phyloP scores from a whole-genome alignment of 208 protist genomes.

The Herpetomonas samuelpessoai region DNA sequence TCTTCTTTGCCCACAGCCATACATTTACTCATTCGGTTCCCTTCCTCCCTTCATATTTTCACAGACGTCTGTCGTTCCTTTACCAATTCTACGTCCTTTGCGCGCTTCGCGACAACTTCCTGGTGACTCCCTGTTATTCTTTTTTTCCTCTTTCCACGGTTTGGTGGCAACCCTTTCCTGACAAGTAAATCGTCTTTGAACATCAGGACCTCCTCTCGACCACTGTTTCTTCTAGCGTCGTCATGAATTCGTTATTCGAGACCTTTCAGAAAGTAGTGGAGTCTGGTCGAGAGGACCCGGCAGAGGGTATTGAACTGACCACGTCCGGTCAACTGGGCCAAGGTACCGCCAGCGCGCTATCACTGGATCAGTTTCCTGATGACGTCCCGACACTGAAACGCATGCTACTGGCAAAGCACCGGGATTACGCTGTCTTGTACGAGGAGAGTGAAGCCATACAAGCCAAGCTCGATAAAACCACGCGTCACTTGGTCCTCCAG shows the following conservation, averaged over 20 bases:
- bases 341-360: slow-evolving; percentile 7
- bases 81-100: too few species aligned
- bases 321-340: background rate
- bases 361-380: slow-evolving; percentile 7
- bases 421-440: slow-evolving; percentile 22
- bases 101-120: too few species aligned
- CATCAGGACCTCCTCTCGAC: too few species aligned
- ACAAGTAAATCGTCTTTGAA: too few species aligned
- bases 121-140: too few species aligned
- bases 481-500: slow-evolving; percentile 20
- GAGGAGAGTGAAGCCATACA: slow-evolving; percentile 36
- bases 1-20: too few species aligned
- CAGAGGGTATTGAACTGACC: background rate
- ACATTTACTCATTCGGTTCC: too few species aligned
- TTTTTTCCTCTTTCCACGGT: too few species aligned
- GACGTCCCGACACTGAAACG: slow-evolving; percentile 10
- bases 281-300: slow-evolving; percentile 20
- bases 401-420: slow-evolving; percentile 13
- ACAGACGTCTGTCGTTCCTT: too few species aligned
- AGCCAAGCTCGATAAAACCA: slow-evolving; percentile 20
- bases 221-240: too few species aligned
- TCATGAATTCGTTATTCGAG: slow-evolving; percentile 27
- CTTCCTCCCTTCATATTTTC: too few species aligned
- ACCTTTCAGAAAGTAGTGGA: slow-evolving; percentile 34
- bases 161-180: too few species aligned